A percentile compares a stretch with the other conserved stretches of the same genome.
Evolutionary conservation across 805 yeast species (phyloP).

Genomic region (Teunomyces tritomae): DNA sequence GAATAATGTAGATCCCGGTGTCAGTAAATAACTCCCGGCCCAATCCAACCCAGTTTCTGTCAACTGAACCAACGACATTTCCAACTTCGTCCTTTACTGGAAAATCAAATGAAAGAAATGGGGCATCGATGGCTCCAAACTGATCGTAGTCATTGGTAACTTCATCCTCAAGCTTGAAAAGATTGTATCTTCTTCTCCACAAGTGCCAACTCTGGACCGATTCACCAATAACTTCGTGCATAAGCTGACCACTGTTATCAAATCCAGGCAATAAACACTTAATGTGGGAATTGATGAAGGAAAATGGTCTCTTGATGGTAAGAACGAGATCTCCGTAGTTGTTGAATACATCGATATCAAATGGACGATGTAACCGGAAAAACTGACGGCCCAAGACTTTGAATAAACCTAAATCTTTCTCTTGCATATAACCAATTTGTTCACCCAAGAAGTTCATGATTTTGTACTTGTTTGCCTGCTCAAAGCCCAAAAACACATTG

Average conservation of each 20-base stretch:
- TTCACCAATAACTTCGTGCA: slow-evolving; percentile 67
- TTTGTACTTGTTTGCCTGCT: slow-evolving; percentile 80
- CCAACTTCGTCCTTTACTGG: slow-evolving; percentile 64
- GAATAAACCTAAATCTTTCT: slow-evolving; percentile 68
- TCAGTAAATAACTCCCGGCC: slow-evolving; percentile 93
- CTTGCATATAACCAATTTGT: slow-evolving; percentile 76
- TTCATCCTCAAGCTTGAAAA: slow-evolving; percentile 53
- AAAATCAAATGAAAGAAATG: slow-evolving; percentile 82
- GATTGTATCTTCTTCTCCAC: slow-evolving; percentile 86
- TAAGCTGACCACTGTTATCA: slow-evolving; percentile 31
- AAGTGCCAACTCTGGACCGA: slow-evolving; percentile 91
- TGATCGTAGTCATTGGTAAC: slow-evolving; percentile 55
- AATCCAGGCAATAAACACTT: slow-evolving; percentile 64
- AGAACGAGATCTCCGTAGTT: slow-evolving; percentile 56
- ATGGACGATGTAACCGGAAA: slow-evolving; percentile 83
- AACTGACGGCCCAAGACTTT: slow-evolving; percentile 79
- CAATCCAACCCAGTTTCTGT: slow-evolving; percentile 92
- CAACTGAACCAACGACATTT: slow-evolving; percentile 68
- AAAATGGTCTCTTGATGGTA: slow-evolving; percentile 78
- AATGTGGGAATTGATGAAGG: slow-evolving; percentile 85
- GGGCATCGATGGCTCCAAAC: slow-evolving; percentile 85
- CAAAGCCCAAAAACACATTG: slow-evolving; percentile 85
- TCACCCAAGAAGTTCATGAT: slow-evolving; percentile 73
- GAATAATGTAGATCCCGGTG: slow-evolving; percentile 84
- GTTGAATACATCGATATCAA: slow-evolving; percentile 69